Base-by-base conservation (phyloP, 208 protist species). In the Acanthamoeba quina region DNA sequence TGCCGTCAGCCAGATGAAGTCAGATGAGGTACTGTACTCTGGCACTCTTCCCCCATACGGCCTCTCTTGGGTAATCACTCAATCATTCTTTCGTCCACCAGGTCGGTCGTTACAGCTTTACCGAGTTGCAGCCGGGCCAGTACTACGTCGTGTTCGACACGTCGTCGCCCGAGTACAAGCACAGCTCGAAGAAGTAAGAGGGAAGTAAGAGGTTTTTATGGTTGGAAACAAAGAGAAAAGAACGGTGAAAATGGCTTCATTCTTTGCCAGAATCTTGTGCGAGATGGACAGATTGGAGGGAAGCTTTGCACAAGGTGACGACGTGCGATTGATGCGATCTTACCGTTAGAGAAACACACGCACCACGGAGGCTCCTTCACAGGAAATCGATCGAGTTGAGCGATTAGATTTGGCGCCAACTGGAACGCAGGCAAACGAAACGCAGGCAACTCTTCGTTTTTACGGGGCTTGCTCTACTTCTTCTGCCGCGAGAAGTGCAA, bases 101-200 rank as follows among this genome's bases (percentile, higher is more conserved):
- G 78, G 80, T 47, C 17, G 80, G 80, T 29, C 80, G 80, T 21
- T 89, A 89, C 56, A 58, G 80, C 80, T 89, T 89, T 52, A 89
- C 80, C 5, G 80, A 89, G 47, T 31, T 89, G 41, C 54, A 89
- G 80, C 80, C 80, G 52, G 80, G 80, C 54, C 54, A 89, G 80
- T 89, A 89, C 80, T 89, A 89, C 80, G 80, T 89, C 31, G 47
- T 66, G 31, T 89, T 89, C 80, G 80, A 89, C 41, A 58, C 56
- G 11, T 58, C 80, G 29, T 89, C 80, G n/a, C 80, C 80, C n/a
- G 80, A 89, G 80, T 89, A 68, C 80, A 89, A 89, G 80, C 80
- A 89, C 80, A 89, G 80, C 80, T 82, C 72, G 7, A 82, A 82
- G 72, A 82, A 82, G 72, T 72, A 24, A 72, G 29, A 15, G 17